phyloP scores from a whole-genome alignment of 345 rosid genomes.

The Salix dunnii region DNA sequence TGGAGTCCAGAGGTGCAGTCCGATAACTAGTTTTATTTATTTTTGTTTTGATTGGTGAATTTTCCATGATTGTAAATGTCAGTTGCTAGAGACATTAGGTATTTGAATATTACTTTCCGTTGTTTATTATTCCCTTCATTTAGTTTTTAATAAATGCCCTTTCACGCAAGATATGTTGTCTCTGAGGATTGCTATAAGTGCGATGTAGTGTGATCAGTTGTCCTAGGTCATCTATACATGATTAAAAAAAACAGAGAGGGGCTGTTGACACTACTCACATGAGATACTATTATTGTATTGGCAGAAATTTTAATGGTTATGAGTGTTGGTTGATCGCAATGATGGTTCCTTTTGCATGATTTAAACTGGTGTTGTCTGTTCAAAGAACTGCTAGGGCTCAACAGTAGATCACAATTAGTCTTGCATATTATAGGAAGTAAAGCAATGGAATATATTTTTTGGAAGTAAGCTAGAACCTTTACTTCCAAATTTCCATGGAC shows the following conservation, averaged over 20 bases:
- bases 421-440: constrained; percentile 1
- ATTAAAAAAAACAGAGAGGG: neutral
- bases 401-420: constrained; percentile 4
- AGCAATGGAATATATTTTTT: constrained; percentile 16
- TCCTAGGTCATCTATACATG: neutral
- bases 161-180: neutral
- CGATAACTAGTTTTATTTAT: constrained; percentile 11
- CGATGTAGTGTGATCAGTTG: neutral
- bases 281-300: neutral
- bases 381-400: constrained; percentile 13
- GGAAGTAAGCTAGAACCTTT: constrained; percentile 28
- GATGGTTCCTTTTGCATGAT: constrained; percentile 5
- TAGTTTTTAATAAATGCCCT: neutral
- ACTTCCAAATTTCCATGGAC: neutral
- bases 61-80: neutral
- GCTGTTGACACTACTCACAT: neutral
- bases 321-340: neutral
- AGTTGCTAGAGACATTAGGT: neutral
- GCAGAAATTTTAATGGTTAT: neutral
- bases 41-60: neutral
- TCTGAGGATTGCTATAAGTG: neutral
- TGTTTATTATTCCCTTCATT: neutral
- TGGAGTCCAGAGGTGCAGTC: constrained; percentile 95
- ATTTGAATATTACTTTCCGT: neutral
- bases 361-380: constrained; percentile 11